These are phyloP conservation scores for Posidonia australis DNA, from an alignment of 106 monocot species.

Conservation along the genomic window DNA sequence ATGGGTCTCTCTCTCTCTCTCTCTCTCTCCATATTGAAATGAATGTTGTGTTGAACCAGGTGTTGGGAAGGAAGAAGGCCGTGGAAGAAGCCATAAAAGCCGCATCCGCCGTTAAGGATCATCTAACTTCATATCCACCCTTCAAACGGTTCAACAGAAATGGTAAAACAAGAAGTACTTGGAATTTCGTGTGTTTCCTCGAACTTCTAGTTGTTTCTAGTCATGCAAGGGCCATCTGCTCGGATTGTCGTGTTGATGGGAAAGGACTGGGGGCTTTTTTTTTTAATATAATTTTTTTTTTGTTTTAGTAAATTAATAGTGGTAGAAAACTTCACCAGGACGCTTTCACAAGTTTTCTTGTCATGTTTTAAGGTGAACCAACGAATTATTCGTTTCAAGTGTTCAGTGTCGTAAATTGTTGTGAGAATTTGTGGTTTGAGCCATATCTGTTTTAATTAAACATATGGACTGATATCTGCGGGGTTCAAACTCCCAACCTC, in stretches of 20 bases:
- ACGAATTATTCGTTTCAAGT: no score
- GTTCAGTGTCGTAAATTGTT: no score
- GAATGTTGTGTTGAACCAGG: slow-evolving; percentile 15
- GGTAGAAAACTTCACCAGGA: no score
- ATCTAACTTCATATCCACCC: slow-evolving; percentile 50
- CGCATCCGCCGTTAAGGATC: slow-evolving; percentile 56
- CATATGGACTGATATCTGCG: no score
- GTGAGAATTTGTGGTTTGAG: no score
- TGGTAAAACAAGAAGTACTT: slow-evolving; percentile 25
- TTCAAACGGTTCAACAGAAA: slow-evolving; percentile 62
- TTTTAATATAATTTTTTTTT: no score
- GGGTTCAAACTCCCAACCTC: no score
- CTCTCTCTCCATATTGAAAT: no score
- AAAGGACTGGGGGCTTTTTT: neutral
- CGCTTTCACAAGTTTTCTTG: no score
- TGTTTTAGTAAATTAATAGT: no score
- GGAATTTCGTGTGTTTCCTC: neutral
- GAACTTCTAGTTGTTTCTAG: neutral
- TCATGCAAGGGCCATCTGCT: neutral
- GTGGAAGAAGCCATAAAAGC: slow-evolving; percentile 61
- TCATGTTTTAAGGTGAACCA: no score
- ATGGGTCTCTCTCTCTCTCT: neutral
- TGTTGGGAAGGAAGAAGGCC: slow-evolving; percentile 72
- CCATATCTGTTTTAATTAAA: no score
- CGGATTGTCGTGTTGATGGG: neutral